Evolutionary conservation across 805 yeast genomes (phyloP), one percentile per base, ranked within the genome.

Genomic region (Blastobotrys terrestris): DNA sequence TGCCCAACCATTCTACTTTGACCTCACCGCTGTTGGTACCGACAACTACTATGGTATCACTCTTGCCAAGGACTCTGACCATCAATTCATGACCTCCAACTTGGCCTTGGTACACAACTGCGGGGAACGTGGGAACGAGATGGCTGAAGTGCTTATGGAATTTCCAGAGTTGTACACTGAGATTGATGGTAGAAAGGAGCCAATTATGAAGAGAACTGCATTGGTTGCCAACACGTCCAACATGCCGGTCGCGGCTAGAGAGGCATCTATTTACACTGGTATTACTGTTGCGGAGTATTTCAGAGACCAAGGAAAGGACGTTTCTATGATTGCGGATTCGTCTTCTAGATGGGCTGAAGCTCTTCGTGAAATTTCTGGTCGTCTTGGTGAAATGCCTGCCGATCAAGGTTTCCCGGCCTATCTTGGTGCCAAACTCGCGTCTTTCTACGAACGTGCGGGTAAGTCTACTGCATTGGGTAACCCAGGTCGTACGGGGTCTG

Each of bases 341-440:
- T 92, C 98, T 35, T 91, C 97, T 31, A 91, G 99, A 80, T 94
- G 99, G 99, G 99, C 99, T 45, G 99, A 94, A 78, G 99, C 99
- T 57, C 80, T 94, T 70, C 91, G 99, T 85, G 99, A 94, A 81
- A 86, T 94, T 71, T 91, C 98, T 50, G 99, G 99, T 81, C 95
- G 99, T 81, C 79, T 94, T 72, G 99, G 99, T 76, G 99, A 94
- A 79, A 94, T 94, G 99, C 99, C 99, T 70, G 99, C 99, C 57
- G 99, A 94, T 76, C 99, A 95, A 79, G 99, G 99, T 79, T 94
- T 91, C 94, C 99, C 99, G 57, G 99, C 99, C 50, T 94, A 94
- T 72, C 79, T 94, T 71, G 99, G 99, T 77, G 97, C 99, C 50
- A 94, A 94, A 71, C 81, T 94, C 66, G 98, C 99, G 53, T 92